Base-by-base conservation (phyloP, 2,329 filamentous ascomycete genomes). In the Botrytis deweyae region DNA sequence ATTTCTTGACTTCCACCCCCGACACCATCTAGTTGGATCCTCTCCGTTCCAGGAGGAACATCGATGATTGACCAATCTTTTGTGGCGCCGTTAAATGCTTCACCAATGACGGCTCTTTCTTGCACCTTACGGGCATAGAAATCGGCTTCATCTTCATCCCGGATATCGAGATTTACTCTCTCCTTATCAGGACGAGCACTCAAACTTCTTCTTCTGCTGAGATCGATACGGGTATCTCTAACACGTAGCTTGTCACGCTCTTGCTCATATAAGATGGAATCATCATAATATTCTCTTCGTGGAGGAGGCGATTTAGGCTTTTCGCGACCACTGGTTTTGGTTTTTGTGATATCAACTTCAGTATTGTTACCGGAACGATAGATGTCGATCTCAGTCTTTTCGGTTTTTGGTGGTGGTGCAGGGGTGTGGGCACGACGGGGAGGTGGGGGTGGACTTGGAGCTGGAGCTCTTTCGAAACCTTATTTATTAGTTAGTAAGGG, bases 21-120 rank as follows among this genome's bases (percentile, higher is more conserved):
- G 38, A 89, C 86, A 71, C 93, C 93, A 77, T 96, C 92, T 91
- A 96, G 92, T 72, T 88, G 88, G n/a, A 96, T 91, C 59, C 91
- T 89, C 83, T 93, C 91, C 0, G 93, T 95, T 74, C 93, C 93
- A 0, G 93, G 92, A 1, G 93, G 93, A 58, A 97, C 91, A 82
- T 97, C 93, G 55, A 97, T 88, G 76, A 97, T 92, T 72, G 89
- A 87, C 93, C 94, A 97, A 79, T 90, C 92, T 76, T 89, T 90
- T 52, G 92, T 94, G 29, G 89, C 90, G 70, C 93, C 92, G 78
- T 92, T 88, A 81, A 87, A 90, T 36, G 91, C 92, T 82, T 95
- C 93, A 70, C 92, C 92, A 79, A 91, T 88, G 75, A 88, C 89
- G 33, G 89, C 90, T 44, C 92, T 89, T 22, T 92, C 91, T 61